These are phyloP conservation scores for Rhodamnia rubescens DNA, from an alignment of 345 rosid species.

Conservation along the genomic window DNA sequence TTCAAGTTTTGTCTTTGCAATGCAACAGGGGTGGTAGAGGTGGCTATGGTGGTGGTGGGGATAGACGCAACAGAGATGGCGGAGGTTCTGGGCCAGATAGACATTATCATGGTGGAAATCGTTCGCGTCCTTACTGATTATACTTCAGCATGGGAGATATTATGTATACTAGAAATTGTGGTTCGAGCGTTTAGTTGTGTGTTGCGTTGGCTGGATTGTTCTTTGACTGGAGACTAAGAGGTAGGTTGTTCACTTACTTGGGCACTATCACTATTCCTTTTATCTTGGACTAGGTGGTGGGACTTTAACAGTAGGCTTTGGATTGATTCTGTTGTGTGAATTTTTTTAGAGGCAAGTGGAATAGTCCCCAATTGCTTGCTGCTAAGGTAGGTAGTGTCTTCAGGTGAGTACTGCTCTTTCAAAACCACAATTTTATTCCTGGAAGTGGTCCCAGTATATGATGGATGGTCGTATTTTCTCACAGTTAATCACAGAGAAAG, in stretches of 20 bases:
- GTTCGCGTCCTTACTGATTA: slow-evolving; percentile 84
- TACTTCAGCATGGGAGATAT: slow-evolving; percentile 11
- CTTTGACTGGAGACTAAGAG: slow-evolving; percentile 63
- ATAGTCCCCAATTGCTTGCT: slow-evolving; percentile 56
- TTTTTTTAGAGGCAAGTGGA: slow-evolving; percentile 67
- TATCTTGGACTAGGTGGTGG: slow-evolving; percentile 19
- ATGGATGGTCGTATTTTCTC: background rate
- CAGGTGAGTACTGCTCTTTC: slow-evolving; percentile 64
- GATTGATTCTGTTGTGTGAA: slow-evolving; percentile 49
- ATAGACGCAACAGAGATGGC: slow-evolving; percentile 63
- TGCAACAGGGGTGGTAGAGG: slow-evolving; percentile 66
- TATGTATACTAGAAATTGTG: slow-evolving; percentile 58
- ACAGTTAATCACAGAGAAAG: background rate
- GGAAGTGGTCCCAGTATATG: background rate
- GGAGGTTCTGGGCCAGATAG: slow-evolving; percentile 90
- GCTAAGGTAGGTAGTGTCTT: slow-evolving; percentile 71
- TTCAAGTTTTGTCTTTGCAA: background rate
- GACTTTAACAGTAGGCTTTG: slow-evolving; percentile 21
- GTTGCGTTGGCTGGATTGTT: slow-evolving; percentile 36
- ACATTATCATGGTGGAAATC: slow-evolving; percentile 76
- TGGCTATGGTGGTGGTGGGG: slow-evolving; percentile 84
- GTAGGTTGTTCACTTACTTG: slow-evolving; percentile 58
- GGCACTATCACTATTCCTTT: slow-evolving; percentile 29
- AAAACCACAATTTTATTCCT: slow-evolving; percentile 2
- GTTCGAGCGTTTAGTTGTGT: slow-evolving; percentile 29